phyloP scores from a whole-genome alignment of 441 rosid genomes.

The Gossypium aridum region DNA sequence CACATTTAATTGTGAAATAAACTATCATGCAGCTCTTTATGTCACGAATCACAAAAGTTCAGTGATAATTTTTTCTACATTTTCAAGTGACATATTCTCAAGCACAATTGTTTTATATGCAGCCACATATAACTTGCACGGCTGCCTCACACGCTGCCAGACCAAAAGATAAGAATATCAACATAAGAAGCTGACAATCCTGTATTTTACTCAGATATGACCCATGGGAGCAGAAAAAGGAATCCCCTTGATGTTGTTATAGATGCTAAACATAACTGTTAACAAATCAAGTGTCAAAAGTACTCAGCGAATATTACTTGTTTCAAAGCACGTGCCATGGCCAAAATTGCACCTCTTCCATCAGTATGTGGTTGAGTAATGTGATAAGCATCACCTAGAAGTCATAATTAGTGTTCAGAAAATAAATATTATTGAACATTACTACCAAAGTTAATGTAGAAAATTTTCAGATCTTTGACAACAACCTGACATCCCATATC shows the following conservation, averaged over 20 bases:
- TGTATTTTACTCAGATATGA: not conserved
- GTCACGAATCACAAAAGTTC: too few relatives aligned
- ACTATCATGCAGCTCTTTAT: not conserved
- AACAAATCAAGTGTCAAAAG: not conserved
- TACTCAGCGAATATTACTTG: constrained; percentile 33
- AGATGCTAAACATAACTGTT: not conserved
- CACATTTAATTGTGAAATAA: not conserved
- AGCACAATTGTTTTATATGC: not conserved
- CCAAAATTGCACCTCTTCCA: constrained; percentile 92
- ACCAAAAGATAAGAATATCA: not conserved
- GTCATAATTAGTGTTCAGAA: constrained; percentile 10
- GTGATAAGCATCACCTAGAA: constrained; percentile 89
- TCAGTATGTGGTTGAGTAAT: constrained; percentile 86
- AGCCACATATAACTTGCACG: not conserved
- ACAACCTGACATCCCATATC: constrained; percentile 98
- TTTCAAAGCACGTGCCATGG: constrained; percentile 72
- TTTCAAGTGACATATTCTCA: not conserved
- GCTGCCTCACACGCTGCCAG: not conserved
- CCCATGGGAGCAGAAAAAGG: not conserved
- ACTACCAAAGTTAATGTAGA: not conserved
- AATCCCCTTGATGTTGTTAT: not conserved
- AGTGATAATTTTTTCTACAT: not conserved
- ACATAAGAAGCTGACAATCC: not conserved
- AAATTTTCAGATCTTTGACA: constrained; percentile 2
- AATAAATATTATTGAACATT: not conserved